Base-by-base conservation (phyloP, 805 yeast species). In the Starmerella khaoyaiensis region DNA sequence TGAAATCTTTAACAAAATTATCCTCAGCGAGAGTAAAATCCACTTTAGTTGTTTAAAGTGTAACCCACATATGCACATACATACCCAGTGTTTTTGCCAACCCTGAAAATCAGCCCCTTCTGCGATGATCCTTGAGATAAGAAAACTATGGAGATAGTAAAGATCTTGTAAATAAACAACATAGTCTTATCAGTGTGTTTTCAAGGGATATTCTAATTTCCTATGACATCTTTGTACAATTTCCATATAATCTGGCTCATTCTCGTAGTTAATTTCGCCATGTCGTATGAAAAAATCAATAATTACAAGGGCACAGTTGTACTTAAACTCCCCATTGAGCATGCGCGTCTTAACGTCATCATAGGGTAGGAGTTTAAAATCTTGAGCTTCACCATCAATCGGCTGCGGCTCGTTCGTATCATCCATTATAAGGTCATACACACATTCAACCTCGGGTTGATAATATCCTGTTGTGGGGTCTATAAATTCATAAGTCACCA, bases 241-340 rank as follows among this genome's bases (percentile, higher is more conserved):
- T 48, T 75, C 76, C n/a, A 68, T 34, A 46, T 70, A 82, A 40
- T 76, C 67, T 0, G 73, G 71, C 50, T 84, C 94, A 34, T 60
- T 64, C 33, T 73, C 79, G 0, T 78, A 64, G 0, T 77, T 71
- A 9, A 87, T 55, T 23, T 65, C 54, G 1, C 95, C 94, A 50
- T 79, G 86, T 48, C 98, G 72, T n/a, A 86, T 69, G 38, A 90
- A 62, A 51, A 90, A 90, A 50, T 87, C 96, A 12, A 84, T 65
- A 21, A 80, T 63, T 3, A 86, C 77, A n/a, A 58, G 46, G 0
- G 78, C 93, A 60, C 94, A 79, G 51, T 87, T 90, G 20, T 94
- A 94, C 57, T 87, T 90, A 63, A 90, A 90, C 50, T 77, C 73
- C 1, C 73, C 73, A 0, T 58, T 56, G 10, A 52, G 52, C 21